Base-by-base conservation (phyloP, 495 filamentous ascomycete genomes). In the Ascobolus immersus region DNA sequence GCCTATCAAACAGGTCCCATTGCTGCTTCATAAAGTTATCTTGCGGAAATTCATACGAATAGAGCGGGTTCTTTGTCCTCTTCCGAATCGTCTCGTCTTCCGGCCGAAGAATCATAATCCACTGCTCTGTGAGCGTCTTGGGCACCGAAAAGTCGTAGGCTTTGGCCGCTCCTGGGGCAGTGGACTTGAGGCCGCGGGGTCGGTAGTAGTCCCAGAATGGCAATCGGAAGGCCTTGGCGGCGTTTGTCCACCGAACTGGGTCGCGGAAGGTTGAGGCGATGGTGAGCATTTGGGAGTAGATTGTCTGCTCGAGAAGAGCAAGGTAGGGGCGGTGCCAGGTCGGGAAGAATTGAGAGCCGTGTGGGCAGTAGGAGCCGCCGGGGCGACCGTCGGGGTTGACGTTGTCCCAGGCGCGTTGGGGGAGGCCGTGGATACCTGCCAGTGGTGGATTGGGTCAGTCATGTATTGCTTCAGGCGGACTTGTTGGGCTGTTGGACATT, bases 311-410 rank as follows among this genome's bases (percentile, higher is more conserved):
- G 38, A 65, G 65, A 20, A 77, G 49, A 22, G 61, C 60, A 35
- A 77, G 56, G 49, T 77, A 79, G 11, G 71, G 65, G 26, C 73
- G 55, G 53, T 79, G 72, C 73, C 73, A 79, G 13, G 69, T 61
- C 23, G 62, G 59, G 42, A 77, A 77, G 21, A 77, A 52, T 29
- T 67, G 61, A 6, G 66, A 73, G 8, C 55, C 53, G 50, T 77
- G 73, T 11, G 58, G 54, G 40, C 73, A 79, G 42, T 74, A 77
- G 4, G 71, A 73, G n/a, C 37, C 36, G 13, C 1, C 31, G 11
- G 44, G 18, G 21, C 38, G 29, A 4, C 36, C 19, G 17, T 24
- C 14, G 13, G 28, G 8, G 18, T 30, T 19, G 7, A 40, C 38
- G 27, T 46, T 42, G 26, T 53, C 46, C 53, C 53, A 56, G 14